Evolutionary conservation across 2,329 filamentous ascomycete species (phyloP).

Genomic region (Gaeumannomyces tritici): DNA sequence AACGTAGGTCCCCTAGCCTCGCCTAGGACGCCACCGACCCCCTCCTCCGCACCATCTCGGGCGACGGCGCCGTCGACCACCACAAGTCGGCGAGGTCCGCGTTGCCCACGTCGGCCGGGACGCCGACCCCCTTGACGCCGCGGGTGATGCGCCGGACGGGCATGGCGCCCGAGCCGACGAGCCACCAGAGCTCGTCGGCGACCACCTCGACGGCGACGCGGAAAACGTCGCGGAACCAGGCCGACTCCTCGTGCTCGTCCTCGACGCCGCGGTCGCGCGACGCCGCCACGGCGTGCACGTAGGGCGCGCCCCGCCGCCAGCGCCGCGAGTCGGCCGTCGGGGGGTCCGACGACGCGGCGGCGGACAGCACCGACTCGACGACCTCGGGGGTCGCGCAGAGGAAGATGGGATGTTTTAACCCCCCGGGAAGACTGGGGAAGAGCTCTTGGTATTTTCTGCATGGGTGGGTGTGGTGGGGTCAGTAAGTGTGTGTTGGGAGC

Average conservation of each 20-base stretch:
- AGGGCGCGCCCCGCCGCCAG: not conserved
- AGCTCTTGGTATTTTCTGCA: conserved; percentile 1
- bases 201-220: conserved; percentile 4
- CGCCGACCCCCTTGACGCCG: conserved; percentile 1
- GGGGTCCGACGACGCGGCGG: not conserved
- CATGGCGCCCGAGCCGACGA: not conserved
- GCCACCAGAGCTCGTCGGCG: conserved; percentile 2
- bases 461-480: not conserved
- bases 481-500: not conserved
- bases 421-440: not conserved
- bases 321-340: not conserved
- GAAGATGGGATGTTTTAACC: not conserved
- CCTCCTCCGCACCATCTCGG: not conserved
- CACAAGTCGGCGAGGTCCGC: not conserved
- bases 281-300: not conserved
- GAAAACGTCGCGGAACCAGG: conserved; percentile 1
- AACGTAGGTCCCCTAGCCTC: too few relatives aligned
- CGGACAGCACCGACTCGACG: not conserved
- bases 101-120: conserved; percentile 1
- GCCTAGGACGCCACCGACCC: too few relatives aligned
- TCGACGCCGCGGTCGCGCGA: not conserved
- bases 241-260: not conserved
- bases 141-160: conserved; percentile 2
- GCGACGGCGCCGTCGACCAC: conserved; percentile 2
- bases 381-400: not conserved